Base-by-base conservation (phyloP, 164 flowering plant species). In the Liriodendron chinense region DNA sequence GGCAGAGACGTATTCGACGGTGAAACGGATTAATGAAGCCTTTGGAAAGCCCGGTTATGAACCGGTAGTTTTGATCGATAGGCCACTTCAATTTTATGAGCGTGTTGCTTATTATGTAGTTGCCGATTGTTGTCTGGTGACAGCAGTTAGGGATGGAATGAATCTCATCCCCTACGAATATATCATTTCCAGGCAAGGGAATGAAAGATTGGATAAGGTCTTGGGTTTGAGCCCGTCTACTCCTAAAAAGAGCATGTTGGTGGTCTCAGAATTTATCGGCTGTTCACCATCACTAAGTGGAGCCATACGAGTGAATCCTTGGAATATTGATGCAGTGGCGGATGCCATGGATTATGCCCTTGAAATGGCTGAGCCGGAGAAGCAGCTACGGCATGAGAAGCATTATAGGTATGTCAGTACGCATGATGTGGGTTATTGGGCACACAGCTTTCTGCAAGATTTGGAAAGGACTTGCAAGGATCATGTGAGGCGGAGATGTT, bases 211-310 rank as follows among this genome's bases (percentile, higher is more conserved):
- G 81, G 88, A 91, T 76, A 82, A 77, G 79, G 83, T 84, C 6
- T 79, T 89, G 79, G 83, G 88, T 7, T 77, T 78, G 78, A 78
- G 74, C 13, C 68, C 79, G 18, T 76, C 83, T 3, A 59, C 83
- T 5, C 86, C 85, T 1, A 89, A 90, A 84, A 91, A 85, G 80
- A 91, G 96, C 79, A 86, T 90, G 91, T 62, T 91, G 49, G 90
- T 91, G 50, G 91, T 91, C 0, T 91, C 96, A 1, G 93, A 91
- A 81, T 91, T 91, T 69, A 88, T 91, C 63, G 93, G 95, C 14
- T 91, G 95, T 70, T 91, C 95, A 4, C 95, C 95, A 14, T 91
- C 95, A 49, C 75, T 91, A 59, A 91, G 96, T 75, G 96, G 96
- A 25, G 96, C 96, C 6, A 89, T 89, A 57, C 76, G 96, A 47